phyloP scores from a whole-genome alignment of 768 basidiomycete species.

The Erythrobasidium yunnanense region DNA sequence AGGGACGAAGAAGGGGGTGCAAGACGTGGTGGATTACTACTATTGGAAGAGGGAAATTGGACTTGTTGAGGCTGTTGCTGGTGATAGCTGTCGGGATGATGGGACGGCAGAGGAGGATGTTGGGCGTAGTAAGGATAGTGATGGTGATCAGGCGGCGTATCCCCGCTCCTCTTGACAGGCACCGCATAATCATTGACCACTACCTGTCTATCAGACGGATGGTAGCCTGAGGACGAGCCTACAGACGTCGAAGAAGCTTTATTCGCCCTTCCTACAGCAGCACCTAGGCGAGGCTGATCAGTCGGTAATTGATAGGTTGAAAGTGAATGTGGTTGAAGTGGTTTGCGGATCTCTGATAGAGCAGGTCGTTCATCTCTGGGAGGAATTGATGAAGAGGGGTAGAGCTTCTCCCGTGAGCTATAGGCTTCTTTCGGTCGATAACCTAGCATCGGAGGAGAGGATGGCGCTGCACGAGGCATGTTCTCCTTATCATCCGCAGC shows the following conservation, averaged over 20 bases:
- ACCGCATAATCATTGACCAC: slow-evolving; percentile 27
- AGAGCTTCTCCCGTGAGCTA: neutral
- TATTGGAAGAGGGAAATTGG: neutral
- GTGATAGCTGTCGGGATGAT: neutral
- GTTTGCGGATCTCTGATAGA: neutral
- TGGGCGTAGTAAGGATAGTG: neutral
- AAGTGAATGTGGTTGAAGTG: neutral
- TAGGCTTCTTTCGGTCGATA: neutral
- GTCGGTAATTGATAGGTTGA: too few relatives aligned
- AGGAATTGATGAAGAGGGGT: too few relatives aligned
- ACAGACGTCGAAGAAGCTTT: slow-evolving; percentile 17
- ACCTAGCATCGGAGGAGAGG: neutral
- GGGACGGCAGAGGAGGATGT: neutral
- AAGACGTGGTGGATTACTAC: slow-evolving; percentile 20
- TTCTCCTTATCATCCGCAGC: neutral
- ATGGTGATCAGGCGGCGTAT: slow-evolving; percentile 16
- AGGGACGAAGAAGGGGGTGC: slow-evolving; percentile 12
- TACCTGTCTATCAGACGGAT: slow-evolving; percentile 12
- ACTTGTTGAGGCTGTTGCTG: neutral
- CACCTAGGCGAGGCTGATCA: too few relatives aligned
- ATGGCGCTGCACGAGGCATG: neutral
- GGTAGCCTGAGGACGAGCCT: slow-evolving; percentile 4
- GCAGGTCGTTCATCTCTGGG: too few relatives aligned
- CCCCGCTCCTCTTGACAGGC: slow-evolving; percentile 9
- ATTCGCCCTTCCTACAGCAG: too few relatives aligned